Conservation (phyloP, 1,139 yeast genomes). For the Suhomyces chickasaworum region DNA sequence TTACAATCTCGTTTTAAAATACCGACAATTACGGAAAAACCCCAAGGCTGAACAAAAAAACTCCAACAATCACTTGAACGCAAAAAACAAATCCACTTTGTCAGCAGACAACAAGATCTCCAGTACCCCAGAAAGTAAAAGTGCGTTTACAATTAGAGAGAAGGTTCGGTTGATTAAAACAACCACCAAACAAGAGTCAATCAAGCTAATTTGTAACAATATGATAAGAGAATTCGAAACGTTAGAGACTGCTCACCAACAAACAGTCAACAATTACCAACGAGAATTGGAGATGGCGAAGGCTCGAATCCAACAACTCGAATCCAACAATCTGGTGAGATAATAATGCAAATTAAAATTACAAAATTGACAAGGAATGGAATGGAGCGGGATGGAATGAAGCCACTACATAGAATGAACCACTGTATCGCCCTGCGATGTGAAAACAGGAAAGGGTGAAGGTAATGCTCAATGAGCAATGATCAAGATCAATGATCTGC, state of each 20-base stretch:
- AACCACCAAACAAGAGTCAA: slow-evolving; percentile 25
- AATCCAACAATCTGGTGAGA: background rate
- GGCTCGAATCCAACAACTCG: slow-evolving; percentile 1
- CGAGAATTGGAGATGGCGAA: slow-evolving; percentile 1
- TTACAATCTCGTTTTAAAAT: slow-evolving; percentile 43
- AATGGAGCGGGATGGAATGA: no score
- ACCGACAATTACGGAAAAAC: slow-evolving; percentile 37
- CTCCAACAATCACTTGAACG: no score
- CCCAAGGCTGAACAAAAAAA: background rate
- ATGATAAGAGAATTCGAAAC: slow-evolving; percentile 27
- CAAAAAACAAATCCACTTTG: background rate
- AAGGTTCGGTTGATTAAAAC: slow-evolving; percentile 28
- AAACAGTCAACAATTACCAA: slow-evolving; percentile 13
- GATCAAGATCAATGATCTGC: slow-evolving; percentile 1
- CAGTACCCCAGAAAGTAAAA: background rate
- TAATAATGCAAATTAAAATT: background rate
- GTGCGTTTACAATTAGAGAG: slow-evolving; percentile 21
- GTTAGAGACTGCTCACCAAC: slow-evolving; percentile 16
- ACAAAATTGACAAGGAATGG: no score
- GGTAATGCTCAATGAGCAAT: no score
- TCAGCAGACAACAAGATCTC: background rate
- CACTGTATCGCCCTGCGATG: no score
- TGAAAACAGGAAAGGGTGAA: no score
- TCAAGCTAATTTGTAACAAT: slow-evolving; percentile 28
- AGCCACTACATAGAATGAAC: no score